Percentiles rank a stretch among this genome's conserved stretches.
phyloP scores from a whole-genome alignment of 805 yeast genomes.

The Nakazawaea anatomiae region DNA sequence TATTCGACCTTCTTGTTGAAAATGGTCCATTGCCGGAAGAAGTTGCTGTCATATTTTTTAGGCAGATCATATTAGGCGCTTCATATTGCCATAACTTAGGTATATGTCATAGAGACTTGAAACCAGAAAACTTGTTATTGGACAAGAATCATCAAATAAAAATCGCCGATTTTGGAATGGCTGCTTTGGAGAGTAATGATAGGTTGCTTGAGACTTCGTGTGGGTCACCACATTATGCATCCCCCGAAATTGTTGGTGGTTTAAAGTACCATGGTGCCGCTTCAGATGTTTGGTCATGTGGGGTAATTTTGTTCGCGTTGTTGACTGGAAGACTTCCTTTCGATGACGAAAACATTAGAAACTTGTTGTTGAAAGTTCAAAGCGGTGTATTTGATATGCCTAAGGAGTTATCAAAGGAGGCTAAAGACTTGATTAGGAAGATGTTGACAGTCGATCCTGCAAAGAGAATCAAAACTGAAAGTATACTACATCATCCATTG shows the following conservation, averaged over 20 bases:
- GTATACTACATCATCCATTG: constrained; percentile 56
- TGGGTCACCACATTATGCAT: constrained; percentile 87
- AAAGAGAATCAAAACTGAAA: constrained; percentile 62
- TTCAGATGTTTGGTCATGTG: constrained; percentile 86
- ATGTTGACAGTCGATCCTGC: constrained; percentile 70
- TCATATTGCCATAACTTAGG: constrained; percentile 78
- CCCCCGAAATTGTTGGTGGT: constrained; percentile 82
- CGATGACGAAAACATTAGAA: constrained; percentile 76
- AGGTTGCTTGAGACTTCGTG: constrained; percentile 73
- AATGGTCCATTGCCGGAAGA: constrained; percentile 65
- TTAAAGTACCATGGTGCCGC: constrained; percentile 77
- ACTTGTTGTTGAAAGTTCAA: constrained; percentile 66
- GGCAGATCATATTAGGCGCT: constrained; percentile 73
- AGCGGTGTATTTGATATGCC: constrained; percentile 75
- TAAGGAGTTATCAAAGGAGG: constrained; percentile 51
- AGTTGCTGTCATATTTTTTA: constrained; percentile 73
- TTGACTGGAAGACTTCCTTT: constrained; percentile 79
- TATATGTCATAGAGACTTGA: constrained; percentile 76
- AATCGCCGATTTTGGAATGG: constrained; percentile 88
- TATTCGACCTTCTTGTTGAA: constrained; percentile 67
- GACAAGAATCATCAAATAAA: constrained; percentile 64
- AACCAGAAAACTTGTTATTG: constrained; percentile 71
- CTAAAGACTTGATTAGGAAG: constrained; percentile 56
- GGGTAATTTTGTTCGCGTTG: constrained; percentile 73
- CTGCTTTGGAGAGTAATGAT: constrained; percentile 71